phyloP scores from a whole-genome alignment of 75 land plant genomes.

The Isoetes taiwanensis region DNA sequence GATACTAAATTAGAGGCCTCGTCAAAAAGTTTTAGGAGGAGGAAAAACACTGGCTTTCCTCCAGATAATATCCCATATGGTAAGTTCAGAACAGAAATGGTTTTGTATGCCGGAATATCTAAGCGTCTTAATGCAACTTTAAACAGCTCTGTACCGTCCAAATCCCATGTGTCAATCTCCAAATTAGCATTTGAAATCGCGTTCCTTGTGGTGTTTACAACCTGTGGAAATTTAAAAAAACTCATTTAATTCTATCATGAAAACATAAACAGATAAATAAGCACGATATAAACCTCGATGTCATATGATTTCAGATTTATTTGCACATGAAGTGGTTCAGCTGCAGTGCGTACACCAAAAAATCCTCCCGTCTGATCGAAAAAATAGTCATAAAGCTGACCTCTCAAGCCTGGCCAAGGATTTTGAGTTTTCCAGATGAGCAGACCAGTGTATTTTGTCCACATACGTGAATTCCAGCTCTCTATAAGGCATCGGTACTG shows the following conservation, averaged over 20 bases:
- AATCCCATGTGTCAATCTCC: slow-evolving; percentile 68
- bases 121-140: slow-evolving; percentile 31
- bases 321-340: slow-evolving; percentile 89
- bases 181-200: slow-evolving; percentile 41
- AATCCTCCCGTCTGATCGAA: slow-evolving; percentile 88
- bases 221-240: slow-evolving; percentile 18
- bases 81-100: slow-evolving; percentile 32
- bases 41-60: slow-evolving; percentile 66
- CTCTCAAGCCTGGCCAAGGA: slow-evolving; percentile 96
- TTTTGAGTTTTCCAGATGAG: slow-evolving; percentile 92
- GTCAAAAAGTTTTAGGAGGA: slow-evolving; percentile 61
- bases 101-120: slow-evolving; percentile 44
- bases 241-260: not conserved
- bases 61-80: slow-evolving; percentile 38
- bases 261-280: not conserved
- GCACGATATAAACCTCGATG: slow-evolving; percentile 47
- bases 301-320: slow-evolving; percentile 65
- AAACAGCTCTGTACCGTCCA: slow-evolving; percentile 58
- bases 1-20: slow-evolving; percentile 45
- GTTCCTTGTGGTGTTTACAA: slow-evolving; percentile 59
- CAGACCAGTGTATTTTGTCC: slow-evolving; percentile 85
- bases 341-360: slow-evolving; percentile 79
- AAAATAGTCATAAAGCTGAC: slow-evolving; percentile 92
- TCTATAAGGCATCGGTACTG: slow-evolving; percentile 90
- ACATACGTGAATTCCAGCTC: slow-evolving; percentile 89